Percentiles rank a stretch among this genome's conserved stretches.
Conservation (phyloP, 2,329 filamentous ascomycete genomes). For the Hymenotorrendiella dingleyae region DNA sequence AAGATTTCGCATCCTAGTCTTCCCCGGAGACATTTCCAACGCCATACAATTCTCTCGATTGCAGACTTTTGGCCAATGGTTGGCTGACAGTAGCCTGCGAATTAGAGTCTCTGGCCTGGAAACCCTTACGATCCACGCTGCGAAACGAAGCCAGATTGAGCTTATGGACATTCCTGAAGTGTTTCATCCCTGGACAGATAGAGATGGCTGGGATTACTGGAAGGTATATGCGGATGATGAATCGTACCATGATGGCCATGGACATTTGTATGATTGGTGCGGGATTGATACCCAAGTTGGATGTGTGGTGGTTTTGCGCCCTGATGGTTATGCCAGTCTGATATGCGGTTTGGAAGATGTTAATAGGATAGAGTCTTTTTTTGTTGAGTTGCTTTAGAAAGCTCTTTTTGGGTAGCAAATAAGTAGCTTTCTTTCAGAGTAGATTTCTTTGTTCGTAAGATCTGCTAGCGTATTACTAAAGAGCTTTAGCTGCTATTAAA, state of each 20-base stretch:
- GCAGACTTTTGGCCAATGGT: slow-evolving; percentile 41
- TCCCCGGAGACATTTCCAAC: slow-evolving; percentile 51
- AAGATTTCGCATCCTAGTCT: slow-evolving; percentile 53
- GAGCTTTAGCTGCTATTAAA: too few relatives aligned
- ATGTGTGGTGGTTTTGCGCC: slow-evolving; percentile 58
- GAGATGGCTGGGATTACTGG: slow-evolving; percentile 49
- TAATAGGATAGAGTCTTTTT: slow-evolving; percentile 12
- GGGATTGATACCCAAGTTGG: slow-evolving; percentile 52
- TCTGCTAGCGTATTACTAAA: too few relatives aligned
- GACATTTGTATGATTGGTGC: slow-evolving; percentile 48
- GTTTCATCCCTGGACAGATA: slow-evolving; percentile 41
- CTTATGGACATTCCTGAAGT: slow-evolving; percentile 46
- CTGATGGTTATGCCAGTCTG: slow-evolving; percentile 66
- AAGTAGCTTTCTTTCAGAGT: too few relatives aligned
- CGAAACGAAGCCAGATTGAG: slow-evolving; percentile 43
- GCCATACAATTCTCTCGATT: slow-evolving; percentile 39
- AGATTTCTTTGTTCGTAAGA: too few relatives aligned
- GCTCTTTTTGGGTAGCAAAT: too few relatives aligned
- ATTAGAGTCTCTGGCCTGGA: slow-evolving; percentile 49
- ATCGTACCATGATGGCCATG: slow-evolving; percentile 47
- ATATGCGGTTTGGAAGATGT: slow-evolving; percentile 37
- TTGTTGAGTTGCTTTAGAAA: slow-evolving; percentile 12
- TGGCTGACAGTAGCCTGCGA: slow-evolving; percentile 31
- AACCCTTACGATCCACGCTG: slow-evolving; percentile 53
- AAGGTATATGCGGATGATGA: slow-evolving; percentile 51